These are phyloP conservation scores for Sechiopsis laciniata DNA, from an alignment of 306 rosid genomes.

Conservation along the genomic window DNA sequence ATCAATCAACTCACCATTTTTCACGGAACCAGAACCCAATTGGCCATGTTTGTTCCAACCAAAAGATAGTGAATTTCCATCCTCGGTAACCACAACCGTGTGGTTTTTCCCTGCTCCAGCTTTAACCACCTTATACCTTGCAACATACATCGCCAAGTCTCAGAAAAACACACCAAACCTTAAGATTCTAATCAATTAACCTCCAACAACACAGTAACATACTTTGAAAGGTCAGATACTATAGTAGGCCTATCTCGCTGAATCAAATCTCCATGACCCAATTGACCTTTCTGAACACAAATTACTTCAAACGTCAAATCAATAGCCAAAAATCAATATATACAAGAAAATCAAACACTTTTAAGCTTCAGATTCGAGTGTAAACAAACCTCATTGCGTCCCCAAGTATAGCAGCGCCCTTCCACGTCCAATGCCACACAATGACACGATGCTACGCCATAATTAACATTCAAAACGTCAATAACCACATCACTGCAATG, in stretches of 20 bases:
- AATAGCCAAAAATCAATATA: not conserved
- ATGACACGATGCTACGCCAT: slow-evolving; percentile 78
- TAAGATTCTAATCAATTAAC: not conserved
- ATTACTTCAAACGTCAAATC: not conserved
- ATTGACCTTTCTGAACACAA: slow-evolving; percentile 81
- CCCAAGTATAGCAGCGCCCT: slow-evolving; percentile 98
- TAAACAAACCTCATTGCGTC: slow-evolving; percentile 77
- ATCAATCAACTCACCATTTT: slow-evolving; percentile 51
- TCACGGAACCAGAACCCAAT: slow-evolving; percentile 75
- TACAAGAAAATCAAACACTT: not conserved
- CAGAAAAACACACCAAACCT: not conserved
- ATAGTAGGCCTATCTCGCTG: slow-evolving; percentile 98
- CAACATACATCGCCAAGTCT: slow-evolving; percentile 15
- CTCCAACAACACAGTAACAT: slow-evolving; percentile 27
- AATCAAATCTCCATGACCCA: slow-evolving; percentile 88
- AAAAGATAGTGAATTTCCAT: slow-evolving; percentile 77
- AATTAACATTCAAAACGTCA: slow-evolving; percentile 14
- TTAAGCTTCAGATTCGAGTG: slow-evolving; percentile 19
- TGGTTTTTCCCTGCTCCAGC: slow-evolving; percentile 89
- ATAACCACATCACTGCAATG: slow-evolving; percentile 17
- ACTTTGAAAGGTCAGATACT: slow-evolving; percentile 90
- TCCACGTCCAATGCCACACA: slow-evolving; percentile 92
- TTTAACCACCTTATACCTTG: slow-evolving; percentile 63
- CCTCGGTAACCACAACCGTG: slow-evolving; percentile 73
- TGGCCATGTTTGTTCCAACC: slow-evolving; percentile 99